phyloP scores from a whole-genome alignment of 2,329 filamentous ascomycete species.

The Magnaporthales sp. region DNA sequence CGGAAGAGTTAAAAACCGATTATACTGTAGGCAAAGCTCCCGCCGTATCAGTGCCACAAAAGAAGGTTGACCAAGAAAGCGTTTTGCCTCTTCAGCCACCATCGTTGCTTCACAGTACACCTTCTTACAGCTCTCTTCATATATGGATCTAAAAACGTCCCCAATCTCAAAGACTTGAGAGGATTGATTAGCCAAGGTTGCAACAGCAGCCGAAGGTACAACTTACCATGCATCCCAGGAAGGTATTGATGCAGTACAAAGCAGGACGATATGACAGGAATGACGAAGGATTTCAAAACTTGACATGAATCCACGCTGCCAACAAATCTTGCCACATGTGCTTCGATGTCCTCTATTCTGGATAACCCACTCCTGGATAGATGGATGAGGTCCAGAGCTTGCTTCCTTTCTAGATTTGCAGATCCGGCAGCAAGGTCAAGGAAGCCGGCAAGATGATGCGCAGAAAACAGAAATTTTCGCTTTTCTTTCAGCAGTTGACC shows the following conservation, averaged over 20 bases:
- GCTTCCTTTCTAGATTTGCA: background rate
- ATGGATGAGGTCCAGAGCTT: background rate
- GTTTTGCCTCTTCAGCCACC: background rate
- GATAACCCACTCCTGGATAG: background rate
- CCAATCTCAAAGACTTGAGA: background rate
- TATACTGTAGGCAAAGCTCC: background rate
- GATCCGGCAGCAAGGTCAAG: background rate
- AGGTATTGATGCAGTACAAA: background rate
- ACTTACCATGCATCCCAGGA: conserved; percentile 1
- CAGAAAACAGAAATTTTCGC: background rate
- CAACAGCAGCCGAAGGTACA: background rate
- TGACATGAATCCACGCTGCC: background rate
- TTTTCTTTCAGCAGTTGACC: background rate
- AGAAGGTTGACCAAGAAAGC: background rate
- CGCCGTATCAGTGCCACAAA: background rate
- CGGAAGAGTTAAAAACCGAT: background rate
- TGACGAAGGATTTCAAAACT: background rate
- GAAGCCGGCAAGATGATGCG: background rate
- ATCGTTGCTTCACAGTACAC: background rate
- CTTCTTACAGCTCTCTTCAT: background rate
- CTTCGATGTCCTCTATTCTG: background rate
- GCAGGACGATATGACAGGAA: background rate
- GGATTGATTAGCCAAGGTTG: background rate
- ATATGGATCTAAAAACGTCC: background rate
- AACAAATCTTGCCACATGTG: background rate